Conservation (phyloP, 257 asterid genomes). For the Craterostigma plantagineum region DNA sequence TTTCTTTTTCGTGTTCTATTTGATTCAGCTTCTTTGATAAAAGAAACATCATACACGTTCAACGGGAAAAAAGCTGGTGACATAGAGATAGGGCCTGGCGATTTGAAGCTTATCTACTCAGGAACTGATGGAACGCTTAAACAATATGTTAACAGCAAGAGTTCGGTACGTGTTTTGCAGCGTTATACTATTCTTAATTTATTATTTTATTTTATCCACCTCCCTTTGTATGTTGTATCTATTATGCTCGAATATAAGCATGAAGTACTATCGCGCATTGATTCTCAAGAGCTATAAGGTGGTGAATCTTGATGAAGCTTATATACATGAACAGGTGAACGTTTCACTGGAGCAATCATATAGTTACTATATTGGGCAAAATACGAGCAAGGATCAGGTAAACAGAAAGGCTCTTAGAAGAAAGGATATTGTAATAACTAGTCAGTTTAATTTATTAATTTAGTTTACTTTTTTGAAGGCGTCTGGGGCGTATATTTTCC, state of each 20-base stretch:
- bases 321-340: constrained; percentile 28
- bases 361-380: constrained; percentile 58
- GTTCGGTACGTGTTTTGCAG: constrained; percentile 25
- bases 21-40: constrained; percentile 38
- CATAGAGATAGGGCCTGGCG: constrained; percentile 62
- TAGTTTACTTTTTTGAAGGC: constrained; percentile 30
- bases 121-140: constrained; percentile 46
- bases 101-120: constrained; percentile 64
- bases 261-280: too few species aligned
- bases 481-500: constrained; percentile 84
- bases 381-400: constrained; percentile 52
- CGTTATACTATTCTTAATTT: not conserved
- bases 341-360: constrained; percentile 67
- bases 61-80: constrained; percentile 26
- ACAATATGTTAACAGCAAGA: constrained; percentile 43
- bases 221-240: too few species aligned
- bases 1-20: constrained; percentile 8
- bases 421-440: too few species aligned
- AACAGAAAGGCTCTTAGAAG: not conserved
- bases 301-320: not conserved
- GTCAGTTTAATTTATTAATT: not conserved
- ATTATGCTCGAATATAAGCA: too few species aligned
- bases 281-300: too few species aligned
- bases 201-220: too few species aligned
- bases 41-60: constrained; percentile 14